Conservation (phyloP, 352 stramenopile genomes). For the Phytophthora colocasiae region DNA sequence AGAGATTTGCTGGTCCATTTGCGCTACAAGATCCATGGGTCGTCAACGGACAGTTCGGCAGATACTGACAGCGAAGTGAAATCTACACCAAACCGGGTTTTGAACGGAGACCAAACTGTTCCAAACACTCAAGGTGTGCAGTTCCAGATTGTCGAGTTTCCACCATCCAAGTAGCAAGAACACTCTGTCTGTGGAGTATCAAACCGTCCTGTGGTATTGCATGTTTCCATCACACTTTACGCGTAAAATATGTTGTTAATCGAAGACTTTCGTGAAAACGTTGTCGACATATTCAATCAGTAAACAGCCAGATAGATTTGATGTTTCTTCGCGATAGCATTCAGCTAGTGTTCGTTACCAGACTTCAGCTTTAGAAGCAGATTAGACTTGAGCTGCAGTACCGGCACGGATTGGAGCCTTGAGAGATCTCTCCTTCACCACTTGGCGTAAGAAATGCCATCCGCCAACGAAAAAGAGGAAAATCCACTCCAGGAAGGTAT, state of each 20-base stretch:
- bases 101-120: constrained; percentile 36
- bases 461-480: constrained; percentile 50
- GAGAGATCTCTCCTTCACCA: constrained; percentile 32
- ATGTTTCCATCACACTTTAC: background rate
- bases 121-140: constrained; percentile 27
- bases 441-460: constrained; percentile 38
- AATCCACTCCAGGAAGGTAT: constrained; percentile 66
- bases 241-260: no score
- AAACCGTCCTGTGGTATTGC: no score
- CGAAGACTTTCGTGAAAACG: no score
- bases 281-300: no score
- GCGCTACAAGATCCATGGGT: constrained; percentile 20
- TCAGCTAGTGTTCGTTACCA: background rate
- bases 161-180: constrained; percentile 18
- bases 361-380: background rate
- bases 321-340: no score
- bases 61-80: background rate
- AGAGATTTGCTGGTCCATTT: constrained; percentile 35
- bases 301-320: no score
- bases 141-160: constrained; percentile 37
- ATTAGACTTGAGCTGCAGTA: constrained; percentile 31
- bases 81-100: constrained; percentile 6
- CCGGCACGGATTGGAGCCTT: constrained; percentile 12
- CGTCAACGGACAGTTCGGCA: background rate
- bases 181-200: constrained; percentile 32